Evolutionary conservation across 2,329 filamentous ascomycete genomes (phyloP), one percentile per base, ranked within the genome.

Genomic region (Neofusicoccum parvum): DNA sequence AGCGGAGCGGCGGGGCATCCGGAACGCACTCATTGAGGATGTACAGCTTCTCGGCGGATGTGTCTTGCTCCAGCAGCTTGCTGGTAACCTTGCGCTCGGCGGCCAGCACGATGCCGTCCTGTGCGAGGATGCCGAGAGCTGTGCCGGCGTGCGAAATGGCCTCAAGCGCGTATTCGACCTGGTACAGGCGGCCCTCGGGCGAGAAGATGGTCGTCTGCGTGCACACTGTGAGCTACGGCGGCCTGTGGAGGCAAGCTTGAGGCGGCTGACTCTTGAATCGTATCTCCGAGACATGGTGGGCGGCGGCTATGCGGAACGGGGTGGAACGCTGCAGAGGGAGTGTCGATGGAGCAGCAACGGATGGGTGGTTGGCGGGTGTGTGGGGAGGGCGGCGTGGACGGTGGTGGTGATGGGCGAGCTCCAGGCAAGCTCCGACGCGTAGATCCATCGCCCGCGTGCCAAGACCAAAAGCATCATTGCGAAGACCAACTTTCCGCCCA

Each of bases 21-120:
- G 54, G 9, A 37, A 75, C 90, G 69, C 85, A 97, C 94, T 99
- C 95, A 74, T 99, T 99, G 74, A 99, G 84, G 75, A 97, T 97
- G 82, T 99, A 99, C 72, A 99, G 92, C 89, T 99, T 99, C 89
- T 99, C 95, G 59, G 95, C 96, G 64, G 95, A 98, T 70, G 96
- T 99, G 82, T 99, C 95, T 84, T 99, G 96, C 86, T 99, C 95
- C 77, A 99, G 83, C 77, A 99, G 86, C 88, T 99, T 99, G 82
- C 95, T 98, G 68, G 95, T 99, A 74, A 99, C 95, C 85, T 99
- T 99, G 79, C 95, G 89, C 87, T 99, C 95, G 50, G 96, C 95
- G 65, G 96, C 95, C 65, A 99, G 88, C 68, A 99, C 95, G 76
- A 99, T 99, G 74, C 95, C 95, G 87, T 99, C 95, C 81, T 96